Base-by-base conservation (phyloP, 768 basidiomycete species). In the Leccinum ochraceum region DNA sequence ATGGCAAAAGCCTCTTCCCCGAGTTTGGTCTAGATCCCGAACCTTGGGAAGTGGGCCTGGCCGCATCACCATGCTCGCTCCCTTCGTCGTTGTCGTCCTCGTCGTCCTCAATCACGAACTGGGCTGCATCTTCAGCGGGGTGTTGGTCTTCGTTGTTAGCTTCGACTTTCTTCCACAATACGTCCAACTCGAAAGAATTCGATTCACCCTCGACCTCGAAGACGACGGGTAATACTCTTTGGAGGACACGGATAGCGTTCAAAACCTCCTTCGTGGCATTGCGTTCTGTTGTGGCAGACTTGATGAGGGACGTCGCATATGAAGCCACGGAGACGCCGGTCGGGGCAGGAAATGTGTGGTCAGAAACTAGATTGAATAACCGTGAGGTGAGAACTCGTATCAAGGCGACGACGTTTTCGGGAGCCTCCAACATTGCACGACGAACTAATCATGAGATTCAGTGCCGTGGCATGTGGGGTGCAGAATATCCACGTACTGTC, bases 101-200 rank as follows among this genome's bases (percentile, higher is more conserved):
- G 17, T 90, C 92, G 65, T 94, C 92, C 63, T 94, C 93, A 39
- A 96, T 94, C 16, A 95, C 90, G 71, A 96, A 96, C 69, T 95
- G 94, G 11, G 85, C 77, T 26, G 61, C 56, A 57, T 76, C 71
- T 44, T 67, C 62, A 30, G 65, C 62, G 32, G 63, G 55, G 49
- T 30, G 49, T 50, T 69, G 74, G 26, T 71, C 66, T 17, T 65
- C 70, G 36, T 79, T 79, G 56, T 77, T 76, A 8, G 81, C 77
- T 60, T 83, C 83, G 56, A 82, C 79, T 66, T 79, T 85, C 72
- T 81, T 91, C 94, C 96, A 98, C 30, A 98, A 74, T 2, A 95
- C 79, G 66, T 92, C 88, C 65, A 84, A 68, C 67, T 95, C 95
- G 67, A 96, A 88, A 14, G 80, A 67, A 66, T 84, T 86, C 2